phyloP scores from a whole-genome alignment of 306 rosid genomes.

The Rosa multiflora region DNA sequence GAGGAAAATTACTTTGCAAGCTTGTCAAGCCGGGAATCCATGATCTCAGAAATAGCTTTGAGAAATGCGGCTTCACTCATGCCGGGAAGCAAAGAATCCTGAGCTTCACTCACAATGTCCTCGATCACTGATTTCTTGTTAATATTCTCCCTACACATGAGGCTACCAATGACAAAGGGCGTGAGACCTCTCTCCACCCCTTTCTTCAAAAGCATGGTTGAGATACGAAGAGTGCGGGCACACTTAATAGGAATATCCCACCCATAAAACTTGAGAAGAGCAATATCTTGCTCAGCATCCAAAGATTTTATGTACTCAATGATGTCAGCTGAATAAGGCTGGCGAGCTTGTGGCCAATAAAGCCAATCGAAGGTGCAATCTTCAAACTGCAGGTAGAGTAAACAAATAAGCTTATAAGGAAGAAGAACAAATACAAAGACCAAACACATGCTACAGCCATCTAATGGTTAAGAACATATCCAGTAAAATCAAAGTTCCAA shows the following conservation, averaged over 20 bases:
- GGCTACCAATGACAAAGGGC: constrained; percentile 75
- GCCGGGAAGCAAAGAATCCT: constrained; percentile 61
- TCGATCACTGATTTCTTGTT: constrained; percentile 66
- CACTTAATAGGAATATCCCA: constrained; percentile 73
- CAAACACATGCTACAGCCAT: background rate
- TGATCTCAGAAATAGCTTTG: constrained; percentile 51
- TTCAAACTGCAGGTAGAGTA: constrained; percentile 62
- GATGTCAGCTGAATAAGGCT: constrained; percentile 59
- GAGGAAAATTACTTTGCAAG: constrained; percentile 36
- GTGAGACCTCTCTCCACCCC: constrained; percentile 79
- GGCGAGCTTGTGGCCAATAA: constrained; percentile 83
- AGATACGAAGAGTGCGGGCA: constrained; percentile 62
- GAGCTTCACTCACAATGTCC: constrained; percentile 57
- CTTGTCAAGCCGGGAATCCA: constrained; percentile 63
- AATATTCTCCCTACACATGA: constrained; percentile 68
- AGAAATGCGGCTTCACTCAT: constrained; percentile 62
- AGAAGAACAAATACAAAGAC: background rate
- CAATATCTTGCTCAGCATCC: constrained; percentile 72
- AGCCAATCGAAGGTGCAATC: constrained; percentile 97
- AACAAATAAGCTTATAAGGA: constrained; percentile 4
- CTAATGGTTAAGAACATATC: background rate
- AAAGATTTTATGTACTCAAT: constrained; percentile 54
- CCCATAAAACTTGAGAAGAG: constrained; percentile 65
- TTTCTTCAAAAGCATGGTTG: constrained; percentile 80
- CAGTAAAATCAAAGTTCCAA: background rate